Evolutionary conservation across 768 basidiomycete genomes (phyloP).

Genomic region (Panellus pusillus): DNA sequence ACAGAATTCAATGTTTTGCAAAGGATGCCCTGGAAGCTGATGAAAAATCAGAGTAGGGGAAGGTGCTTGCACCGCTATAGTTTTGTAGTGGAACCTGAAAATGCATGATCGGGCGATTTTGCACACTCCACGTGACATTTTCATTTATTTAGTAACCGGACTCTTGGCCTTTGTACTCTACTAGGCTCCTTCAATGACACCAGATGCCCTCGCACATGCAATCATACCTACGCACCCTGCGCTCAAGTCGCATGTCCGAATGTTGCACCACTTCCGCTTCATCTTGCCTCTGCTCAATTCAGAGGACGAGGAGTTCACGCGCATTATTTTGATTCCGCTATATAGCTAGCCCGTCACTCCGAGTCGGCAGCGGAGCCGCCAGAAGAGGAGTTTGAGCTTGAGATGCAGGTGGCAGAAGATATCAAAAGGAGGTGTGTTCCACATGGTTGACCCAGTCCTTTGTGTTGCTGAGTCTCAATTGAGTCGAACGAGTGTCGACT

Average conservation of each 20-base stretch:
- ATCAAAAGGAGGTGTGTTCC: constrained; percentile 59
- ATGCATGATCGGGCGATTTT: no score
- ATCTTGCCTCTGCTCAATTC: constrained; percentile 59
- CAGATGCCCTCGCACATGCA: constrained; percentile 68
- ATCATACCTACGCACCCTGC: constrained; percentile 73
- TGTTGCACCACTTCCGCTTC: constrained; percentile 81
- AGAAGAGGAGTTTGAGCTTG: constrained; percentile 66
- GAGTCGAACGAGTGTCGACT: constrained; percentile 61
- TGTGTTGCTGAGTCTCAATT: neutral
- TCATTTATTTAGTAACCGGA: no score
- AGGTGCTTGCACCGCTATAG: no score
- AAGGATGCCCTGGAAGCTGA: no score
- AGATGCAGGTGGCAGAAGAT: constrained; percentile 59
- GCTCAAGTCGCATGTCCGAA: constrained; percentile 69
- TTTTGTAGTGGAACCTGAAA: no score
- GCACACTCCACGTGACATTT: no score
- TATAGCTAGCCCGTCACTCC: constrained; percentile 71
- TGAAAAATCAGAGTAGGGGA: no score
- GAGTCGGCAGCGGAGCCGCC: constrained; percentile 58
- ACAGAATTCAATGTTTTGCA: no score
- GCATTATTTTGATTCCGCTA: constrained; percentile 75
- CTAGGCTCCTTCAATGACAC: no score
- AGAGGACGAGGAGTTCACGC: constrained; percentile 65
- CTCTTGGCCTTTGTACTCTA: no score
- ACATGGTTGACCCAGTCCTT: no score